Percentiles rank a stretch among this genome's conserved stretches.
These are phyloP conservation scores for Sporobolomyces roseus DNA, from an alignment of 768 basidiomycete species.

Conservation along the genomic window DNA sequence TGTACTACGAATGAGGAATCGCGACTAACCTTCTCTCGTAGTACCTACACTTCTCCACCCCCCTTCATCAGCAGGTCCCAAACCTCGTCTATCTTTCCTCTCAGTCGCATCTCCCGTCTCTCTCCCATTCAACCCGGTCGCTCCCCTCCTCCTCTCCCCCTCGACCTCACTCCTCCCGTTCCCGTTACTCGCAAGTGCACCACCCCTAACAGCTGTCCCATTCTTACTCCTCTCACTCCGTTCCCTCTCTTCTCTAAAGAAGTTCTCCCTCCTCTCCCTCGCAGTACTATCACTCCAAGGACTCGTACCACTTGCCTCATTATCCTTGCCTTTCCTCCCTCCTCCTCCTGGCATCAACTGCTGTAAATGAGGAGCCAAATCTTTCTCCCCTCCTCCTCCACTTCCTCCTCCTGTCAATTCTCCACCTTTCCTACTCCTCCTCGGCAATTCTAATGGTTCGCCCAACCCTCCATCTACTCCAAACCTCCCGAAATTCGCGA, in stretches of 20 bases:
- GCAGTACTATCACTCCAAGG: too few species aligned
- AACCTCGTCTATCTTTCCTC: slow-evolving; percentile 14
- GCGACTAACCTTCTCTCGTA: slow-evolving; percentile 21
- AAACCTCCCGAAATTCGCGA: slow-evolving; percentile 41
- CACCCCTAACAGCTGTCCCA: too few species aligned
- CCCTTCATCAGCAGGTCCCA: slow-evolving; percentile 36
- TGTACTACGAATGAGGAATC: neutral
- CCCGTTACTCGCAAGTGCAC: too few species aligned
- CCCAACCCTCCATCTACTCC: slow-evolving; percentile 36
- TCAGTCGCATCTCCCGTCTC: neutral
- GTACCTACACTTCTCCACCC: slow-evolving; percentile 40
- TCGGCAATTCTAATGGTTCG: slow-evolving; percentile 23
- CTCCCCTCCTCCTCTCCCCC: neutral
- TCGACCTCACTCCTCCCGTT: neutral
- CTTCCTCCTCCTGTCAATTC: neutral
- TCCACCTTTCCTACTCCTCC: neutral
- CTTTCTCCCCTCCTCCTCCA: slow-evolving; percentile 9
- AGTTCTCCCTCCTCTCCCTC: too few species aligned
- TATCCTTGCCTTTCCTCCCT: too few species aligned
- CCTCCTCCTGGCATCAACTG: too few species aligned
- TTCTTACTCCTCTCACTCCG: too few species aligned
- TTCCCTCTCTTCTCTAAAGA: too few species aligned
- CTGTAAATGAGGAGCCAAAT: slow-evolving; percentile 32
- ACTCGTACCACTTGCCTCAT: too few species aligned
- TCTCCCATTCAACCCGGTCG: too few species aligned